phyloP scores from a whole-genome alignment of 1,284 basidiomycete species.

The Melampsora larici-populina region DNA sequence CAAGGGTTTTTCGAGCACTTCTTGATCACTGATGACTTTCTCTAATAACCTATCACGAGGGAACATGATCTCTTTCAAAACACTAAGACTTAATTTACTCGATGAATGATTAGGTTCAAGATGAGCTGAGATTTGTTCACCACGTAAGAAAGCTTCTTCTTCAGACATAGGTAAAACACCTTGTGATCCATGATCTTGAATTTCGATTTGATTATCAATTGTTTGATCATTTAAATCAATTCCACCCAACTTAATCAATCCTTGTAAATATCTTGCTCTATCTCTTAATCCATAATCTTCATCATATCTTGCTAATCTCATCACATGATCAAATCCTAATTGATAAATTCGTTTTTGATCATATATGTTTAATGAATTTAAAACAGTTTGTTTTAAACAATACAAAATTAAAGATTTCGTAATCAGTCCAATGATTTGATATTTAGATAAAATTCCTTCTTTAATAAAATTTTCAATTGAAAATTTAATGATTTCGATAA shows the following conservation, averaged over 20 bases:
- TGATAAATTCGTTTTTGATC: constrained; percentile 30
- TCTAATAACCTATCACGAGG: neutral
- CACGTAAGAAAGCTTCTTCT: constrained; percentile 29
- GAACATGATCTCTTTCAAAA: constrained; percentile 33
- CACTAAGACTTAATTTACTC: neutral
- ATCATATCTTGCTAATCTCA: constrained; percentile 75
- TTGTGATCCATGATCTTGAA: constrained; percentile 1
- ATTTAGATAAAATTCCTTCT: constrained; percentile 29
- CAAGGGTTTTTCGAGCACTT: neutral
- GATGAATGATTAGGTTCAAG: neutral
- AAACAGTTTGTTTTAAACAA: constrained; percentile 57
- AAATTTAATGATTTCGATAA: constrained; percentile 30
- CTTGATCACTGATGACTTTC: neutral
- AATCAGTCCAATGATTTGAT: constrained; percentile 21
- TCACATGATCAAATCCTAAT: constrained; percentile 41
- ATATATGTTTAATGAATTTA: constrained; percentile 50
- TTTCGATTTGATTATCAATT: constrained; percentile 13
- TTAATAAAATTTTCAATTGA: constrained; percentile 32
- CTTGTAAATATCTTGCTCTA: constrained; percentile 72
- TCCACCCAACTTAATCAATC: constrained; percentile 55
- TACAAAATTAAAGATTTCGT: constrained; percentile 63
- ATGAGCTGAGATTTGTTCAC: constrained; percentile 9
- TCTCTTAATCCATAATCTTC: constrained; percentile 81
- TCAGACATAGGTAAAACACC: constrained; percentile 7
- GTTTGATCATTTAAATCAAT: constrained; percentile 6